Evolutionary conservation across 192 early-diverging fungal genomes (phyloP), one percentile per base, ranked within the genome.

Genomic region (Spinellus fusiger): DNA sequence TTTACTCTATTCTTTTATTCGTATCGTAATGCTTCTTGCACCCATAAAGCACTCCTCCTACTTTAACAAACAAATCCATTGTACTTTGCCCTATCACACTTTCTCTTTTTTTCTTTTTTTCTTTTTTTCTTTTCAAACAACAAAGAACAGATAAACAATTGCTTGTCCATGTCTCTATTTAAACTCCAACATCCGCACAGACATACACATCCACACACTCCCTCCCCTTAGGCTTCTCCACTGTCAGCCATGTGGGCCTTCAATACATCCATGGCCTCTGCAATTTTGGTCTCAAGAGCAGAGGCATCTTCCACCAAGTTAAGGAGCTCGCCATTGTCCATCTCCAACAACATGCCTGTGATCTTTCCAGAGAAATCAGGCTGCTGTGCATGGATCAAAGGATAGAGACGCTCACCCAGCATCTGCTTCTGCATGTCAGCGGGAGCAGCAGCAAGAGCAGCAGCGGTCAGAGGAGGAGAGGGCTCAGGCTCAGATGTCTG

Each of bases 261-360:
- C 29, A 96, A 78, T 8, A 94, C 92, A n/a, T 78, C 73, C 54
- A 93, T 69, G 40, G 94, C 94, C 80, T 97, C 94, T 18, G 74
- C 62, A 57, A 97, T 83, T 83, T 95, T 97, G 54, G 59, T 78
- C 51, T 80, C 65, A 44, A 93, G 83, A n/a, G 90, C 92, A 40
- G 82, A 86, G 47, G 74, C 69, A 74, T 84, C 83, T 77, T 95
- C 95, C 53, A 97, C 73, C 57, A 98, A 70, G 73, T 91, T 85
- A 59, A 98, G 76, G 54, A 98, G 77, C 74, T 99, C 97, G 54
- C 81, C 73, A 69, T 94, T 94, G 73, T 98, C 93, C 95, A 98
- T 99, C 79, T 99, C 95, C 51, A 98, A 80, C 56, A 71, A 48
- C 95, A 99, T 98, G 60, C 97, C 97, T 29, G 95, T 98, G 73